These are phyloP conservation scores for Penicillium coprophilum DNA, from an alignment of 495 filamentous ascomycete genomes.

Conservation along the genomic window DNA sequence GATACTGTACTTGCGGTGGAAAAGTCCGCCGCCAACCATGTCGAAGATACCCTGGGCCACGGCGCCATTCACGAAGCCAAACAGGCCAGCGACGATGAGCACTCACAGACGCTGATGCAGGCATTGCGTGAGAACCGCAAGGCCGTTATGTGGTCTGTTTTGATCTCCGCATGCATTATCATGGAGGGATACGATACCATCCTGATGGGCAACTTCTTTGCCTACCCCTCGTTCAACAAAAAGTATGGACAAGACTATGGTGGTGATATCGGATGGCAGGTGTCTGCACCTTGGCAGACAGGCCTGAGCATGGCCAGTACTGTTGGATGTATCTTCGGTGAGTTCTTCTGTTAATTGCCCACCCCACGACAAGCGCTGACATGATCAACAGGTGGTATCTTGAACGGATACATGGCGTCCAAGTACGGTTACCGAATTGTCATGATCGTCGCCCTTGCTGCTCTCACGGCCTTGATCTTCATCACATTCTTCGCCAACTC, in stretches of 20 bases:
- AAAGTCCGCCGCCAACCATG: constrained; percentile 29
- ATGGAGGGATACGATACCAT: constrained; percentile 56
- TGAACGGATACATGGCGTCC: constrained; percentile 49
- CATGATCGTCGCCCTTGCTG: constrained; percentile 41
- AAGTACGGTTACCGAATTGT: constrained; percentile 46
- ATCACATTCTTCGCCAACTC: constrained; percentile 53
- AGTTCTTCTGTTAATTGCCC: background rate
- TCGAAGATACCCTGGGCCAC: constrained; percentile 27
- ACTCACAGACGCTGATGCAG: constrained; percentile 31
- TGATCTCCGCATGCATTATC: constrained; percentile 46
- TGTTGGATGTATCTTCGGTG: constrained; percentile 37
- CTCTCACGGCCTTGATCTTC: constrained; percentile 52
- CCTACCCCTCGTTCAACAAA: constrained; percentile 36
- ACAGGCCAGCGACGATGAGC: constrained; percentile 36
- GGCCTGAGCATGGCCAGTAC: constrained; percentile 37
- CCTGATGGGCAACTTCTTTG: constrained; percentile 44
- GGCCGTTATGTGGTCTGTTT: constrained; percentile 48
- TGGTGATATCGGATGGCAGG: constrained; percentile 23
- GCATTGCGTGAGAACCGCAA: constrained; percentile 46
- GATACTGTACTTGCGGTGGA: constrained; percentile 25
- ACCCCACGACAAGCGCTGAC: background rate
- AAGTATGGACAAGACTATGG: constrained; percentile 37
- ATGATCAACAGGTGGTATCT: constrained; percentile 25
- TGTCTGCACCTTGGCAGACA: constrained; percentile 39
- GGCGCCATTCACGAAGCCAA: constrained; percentile 33